phyloP scores from a whole-genome alignment of 257 asterid species.

The Scutellaria galericulata region DNA sequence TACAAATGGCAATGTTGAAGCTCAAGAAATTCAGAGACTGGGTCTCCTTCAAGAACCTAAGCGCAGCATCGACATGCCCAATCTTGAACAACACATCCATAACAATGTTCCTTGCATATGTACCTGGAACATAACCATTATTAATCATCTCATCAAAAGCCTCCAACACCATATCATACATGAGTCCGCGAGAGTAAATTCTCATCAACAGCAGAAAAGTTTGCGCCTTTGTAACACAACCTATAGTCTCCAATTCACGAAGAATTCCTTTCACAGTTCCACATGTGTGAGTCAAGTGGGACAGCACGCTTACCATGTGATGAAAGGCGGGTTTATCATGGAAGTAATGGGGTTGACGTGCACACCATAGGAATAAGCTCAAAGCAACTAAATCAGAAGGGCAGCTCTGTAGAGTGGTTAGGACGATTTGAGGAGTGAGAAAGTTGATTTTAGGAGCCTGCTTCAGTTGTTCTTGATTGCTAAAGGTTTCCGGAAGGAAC shows the following conservation, averaged over 20 bases:
- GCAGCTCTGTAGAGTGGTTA: constrained; percentile 53
- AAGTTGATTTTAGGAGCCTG: constrained; percentile 27
- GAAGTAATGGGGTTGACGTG: constrained; percentile 69
- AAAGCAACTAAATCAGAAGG: constrained; percentile 69
- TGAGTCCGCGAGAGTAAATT: constrained; percentile 69
- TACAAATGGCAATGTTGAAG: constrained; percentile 64
- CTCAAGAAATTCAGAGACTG: constrained; percentile 68
- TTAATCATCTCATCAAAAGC: constrained; percentile 52
- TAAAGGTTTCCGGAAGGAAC: constrained; percentile 19
- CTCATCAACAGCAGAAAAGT: constrained; percentile 73
- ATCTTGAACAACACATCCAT: constrained; percentile 70
- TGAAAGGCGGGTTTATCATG: constrained; percentile 59
- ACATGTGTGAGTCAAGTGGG: constrained; percentile 51
- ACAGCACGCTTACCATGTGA: constrained; percentile 63
- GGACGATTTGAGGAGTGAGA: constrained; percentile 58
- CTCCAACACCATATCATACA: constrained; percentile 64
- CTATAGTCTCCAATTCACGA: constrained; percentile 50
- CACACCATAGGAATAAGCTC: constrained; percentile 71
- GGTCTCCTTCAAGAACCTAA: constrained; percentile 53
- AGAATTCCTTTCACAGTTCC: constrained; percentile 54
- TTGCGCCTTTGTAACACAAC: constrained; percentile 61
- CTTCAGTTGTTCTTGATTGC: constrained; percentile 26
- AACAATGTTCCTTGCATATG: constrained; percentile 57
- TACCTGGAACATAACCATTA: constrained; percentile 64
- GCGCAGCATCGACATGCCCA: constrained; percentile 55